These are phyloP conservation scores for Amanita thiersii DNA, from an alignment of 768 basidiomycete genomes.

Conservation along the genomic window DNA sequence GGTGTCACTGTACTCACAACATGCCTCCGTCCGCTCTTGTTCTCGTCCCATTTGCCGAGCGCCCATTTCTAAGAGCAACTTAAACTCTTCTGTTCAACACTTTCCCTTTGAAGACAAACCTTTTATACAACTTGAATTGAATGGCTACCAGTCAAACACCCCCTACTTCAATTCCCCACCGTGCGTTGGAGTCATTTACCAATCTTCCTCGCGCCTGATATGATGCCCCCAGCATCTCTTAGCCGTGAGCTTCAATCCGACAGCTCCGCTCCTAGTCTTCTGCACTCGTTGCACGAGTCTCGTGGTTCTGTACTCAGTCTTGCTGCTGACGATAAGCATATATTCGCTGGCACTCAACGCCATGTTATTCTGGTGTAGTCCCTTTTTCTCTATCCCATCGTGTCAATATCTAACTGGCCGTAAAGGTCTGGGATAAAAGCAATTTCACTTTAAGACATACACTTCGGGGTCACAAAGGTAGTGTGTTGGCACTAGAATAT, in stretches of 20 bases:
- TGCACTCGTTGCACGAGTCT: conserved; percentile 66
- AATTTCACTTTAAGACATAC: conserved; percentile 61
- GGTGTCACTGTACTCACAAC: no score
- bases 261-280: conserved; percentile 36
- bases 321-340: conserved; percentile 61
- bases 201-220: background rate
- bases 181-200: conserved; percentile 1
- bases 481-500: conserved; percentile 73
- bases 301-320: conserved; percentile 68
- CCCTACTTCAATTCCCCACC: conserved; percentile 5
- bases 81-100: no score
- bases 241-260: conserved; percentile 44
- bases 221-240: conserved; percentile 40
- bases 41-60: no score
- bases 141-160: no score
- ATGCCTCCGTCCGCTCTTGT: no score
- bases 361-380: conserved; percentile 72
- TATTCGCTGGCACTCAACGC: conserved; percentile 80
- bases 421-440: conserved; percentile 79
- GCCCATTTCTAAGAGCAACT: no score
- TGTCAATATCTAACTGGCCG: background rate
- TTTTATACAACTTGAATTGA: no score
- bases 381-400: conserved; percentile 12
- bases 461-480: conserved; percentile 76
- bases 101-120: no score